Evolutionary conservation across 2,329 filamentous ascomycete species (phyloP), one percentile per base, ranked within the genome.

Genomic region (Chaetomiaceae sp.): DNA sequence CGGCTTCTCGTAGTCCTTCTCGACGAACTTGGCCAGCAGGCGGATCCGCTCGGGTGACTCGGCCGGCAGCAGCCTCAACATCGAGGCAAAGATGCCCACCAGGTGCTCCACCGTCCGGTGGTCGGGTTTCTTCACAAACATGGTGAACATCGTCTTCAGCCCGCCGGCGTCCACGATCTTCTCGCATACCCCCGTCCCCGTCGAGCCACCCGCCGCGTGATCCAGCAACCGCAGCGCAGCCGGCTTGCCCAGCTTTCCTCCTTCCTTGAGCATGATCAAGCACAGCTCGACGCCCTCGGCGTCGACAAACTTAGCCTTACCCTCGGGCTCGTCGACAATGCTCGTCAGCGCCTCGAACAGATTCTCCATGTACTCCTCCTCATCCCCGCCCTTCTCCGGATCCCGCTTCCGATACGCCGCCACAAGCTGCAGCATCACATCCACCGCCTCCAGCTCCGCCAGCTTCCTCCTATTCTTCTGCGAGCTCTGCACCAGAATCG

Each of bases 301-400:
- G 56, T 93, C 86, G 27, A 95, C 62, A 52, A 97, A 93, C 49
- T 87, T 88, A 9, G 68, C 60, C 64, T 96, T 96, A 6, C 90
- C 90, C 4, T 75, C 67, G 0, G 74, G 64, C 48, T 88, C 84
- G 57, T 95, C 86, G 0, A 84, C 85, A 1, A 95, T 68, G 56
- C 86, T 94, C 1, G 87, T 86, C 15, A 97, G 63, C 2, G 83
- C 80, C 60, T 95, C 90, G 63, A 98, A 98, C 1, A 96, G 62
- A 55, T 98, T 95, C 65, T 95, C 88, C 62, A 94, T 86, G 62
- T 87, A 96, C 68, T 98, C 93, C 62, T 95, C 90, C 64, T 97
- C 93, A 41, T 93, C 84, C 26, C 84, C 82, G 48, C 89, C 88
- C 60, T 86, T 91, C 39, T 82, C 78, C 0, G 93, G 93, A 60